A percentile compares a stretch with the other conserved stretches of the same genome.
Conservation (phyloP, 345 rosid species). For the Boechera retrofracta region DNA sequence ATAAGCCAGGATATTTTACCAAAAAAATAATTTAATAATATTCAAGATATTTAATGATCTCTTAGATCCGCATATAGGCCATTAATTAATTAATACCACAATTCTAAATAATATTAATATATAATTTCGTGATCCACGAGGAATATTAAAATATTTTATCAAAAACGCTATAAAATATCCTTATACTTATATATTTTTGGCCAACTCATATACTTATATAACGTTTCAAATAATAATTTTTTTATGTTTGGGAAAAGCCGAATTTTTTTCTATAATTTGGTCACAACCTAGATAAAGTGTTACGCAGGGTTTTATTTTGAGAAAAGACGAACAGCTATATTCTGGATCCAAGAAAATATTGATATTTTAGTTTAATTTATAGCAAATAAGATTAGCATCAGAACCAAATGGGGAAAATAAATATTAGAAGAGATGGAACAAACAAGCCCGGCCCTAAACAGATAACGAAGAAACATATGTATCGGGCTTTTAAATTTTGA, state of each 20-base stretch:
- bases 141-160: neutral
- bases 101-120: neutral
- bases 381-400: neutral
- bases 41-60: neutral
- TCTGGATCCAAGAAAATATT: neutral
- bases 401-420: neutral
- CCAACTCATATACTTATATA: neutral
- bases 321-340: neutral
- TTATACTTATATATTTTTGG: neutral
- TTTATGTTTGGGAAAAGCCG: neutral
- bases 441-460: too few relatives aligned
- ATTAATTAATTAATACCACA: neutral
- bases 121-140: constrained; percentile 20
- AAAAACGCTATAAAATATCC: neutral
- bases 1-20: neutral
- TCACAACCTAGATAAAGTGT: neutral
- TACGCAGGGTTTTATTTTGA: neutral
- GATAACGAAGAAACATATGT: too few relatives aligned
- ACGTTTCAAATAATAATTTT: neutral
- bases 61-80: neutral
- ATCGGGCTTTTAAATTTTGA: too few relatives aligned
- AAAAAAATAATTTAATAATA: neutral
- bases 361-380: neutral
- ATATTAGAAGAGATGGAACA: neutral
- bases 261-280: neutral